phyloP scores from a whole-genome alignment of 441 rosid genomes.

The Gossypium schwendimanii region DNA sequence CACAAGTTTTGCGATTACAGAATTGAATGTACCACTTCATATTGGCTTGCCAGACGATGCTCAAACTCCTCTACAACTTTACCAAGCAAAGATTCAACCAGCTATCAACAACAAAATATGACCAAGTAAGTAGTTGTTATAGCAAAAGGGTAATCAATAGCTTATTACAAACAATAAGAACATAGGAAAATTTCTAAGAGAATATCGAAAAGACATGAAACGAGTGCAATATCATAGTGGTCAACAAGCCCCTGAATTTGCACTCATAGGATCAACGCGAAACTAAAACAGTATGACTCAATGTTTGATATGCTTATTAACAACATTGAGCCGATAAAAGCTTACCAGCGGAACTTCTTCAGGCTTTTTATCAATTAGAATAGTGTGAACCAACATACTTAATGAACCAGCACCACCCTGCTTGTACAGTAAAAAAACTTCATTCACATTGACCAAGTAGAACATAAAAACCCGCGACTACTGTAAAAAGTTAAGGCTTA shows the following conservation, averaged over 20 bases:
- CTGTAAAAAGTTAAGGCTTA: conserved; percentile 23
- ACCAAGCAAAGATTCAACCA: conserved; percentile 81
- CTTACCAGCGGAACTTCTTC: conserved; percentile 79
- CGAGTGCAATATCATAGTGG: background rate
- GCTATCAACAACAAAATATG: conserved; percentile 33
- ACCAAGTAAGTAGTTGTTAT: conserved; percentile 15
- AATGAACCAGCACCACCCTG: conserved; percentile 56
- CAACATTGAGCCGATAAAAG: background rate
- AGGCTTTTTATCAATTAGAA: conserved; percentile 72
- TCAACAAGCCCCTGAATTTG: background rate
- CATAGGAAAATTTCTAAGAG: background rate
- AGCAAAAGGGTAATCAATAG: background rate
- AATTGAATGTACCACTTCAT: conserved; percentile 45
- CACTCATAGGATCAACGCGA: background rate
- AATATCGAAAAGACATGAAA: background rate
- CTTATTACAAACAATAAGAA: background rate
- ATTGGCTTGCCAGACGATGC: conserved; percentile 59
- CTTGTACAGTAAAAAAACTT: conserved; percentile 9
- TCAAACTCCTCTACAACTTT: conserved; percentile 84
- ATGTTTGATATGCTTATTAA: background rate
- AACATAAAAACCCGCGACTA: background rate
- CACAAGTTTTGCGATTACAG: background rate
- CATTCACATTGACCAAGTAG: background rate
- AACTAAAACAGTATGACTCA: background rate
- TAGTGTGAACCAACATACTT: conserved; percentile 63